Base-by-base conservation (phyloP, 1,284 basidiomycete genomes). In the Leccinum huronense region DNA sequence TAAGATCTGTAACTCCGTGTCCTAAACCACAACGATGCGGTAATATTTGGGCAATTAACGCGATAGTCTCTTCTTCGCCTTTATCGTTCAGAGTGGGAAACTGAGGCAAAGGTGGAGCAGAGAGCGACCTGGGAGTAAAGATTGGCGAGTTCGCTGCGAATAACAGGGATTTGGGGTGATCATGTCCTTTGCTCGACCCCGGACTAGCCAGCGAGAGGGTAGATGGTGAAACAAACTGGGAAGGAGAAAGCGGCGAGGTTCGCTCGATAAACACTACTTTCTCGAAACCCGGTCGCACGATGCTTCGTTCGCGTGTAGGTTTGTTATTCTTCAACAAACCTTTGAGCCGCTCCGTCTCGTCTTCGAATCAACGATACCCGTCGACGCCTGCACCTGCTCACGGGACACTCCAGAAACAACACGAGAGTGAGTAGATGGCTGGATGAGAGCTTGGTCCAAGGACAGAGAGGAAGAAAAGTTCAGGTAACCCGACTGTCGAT, bases 351-450 rank as follows among this genome's bases (percentile, higher is more conserved):
- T 86, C 87, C 5, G 87, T 81, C 71, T 93, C 91, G 53, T 91
- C 88, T 3, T 92, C 90, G 63, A 86, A 91, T 93, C 90, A 3
- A 92, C 86, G 69, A 83, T 87, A 68, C 86, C 90, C 76, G 85
- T 90, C 0, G 89, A 62, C 1, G 73, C 72, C 57, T 76, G 74
- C 3, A 64, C 88, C 66, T 83, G 83, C 67, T 90, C 87, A 13
- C 79, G 79, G 3, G 85, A 89, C 7, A 93, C 77, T 3, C 86
- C 86, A 13, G 90, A 88, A 2, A 90, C 88, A 14, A 88, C 82
- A 6, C 84, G 81, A 40, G 88, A 57, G 65, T 73, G 60, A 73
- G 76, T 40, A 71, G 80, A 56, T 62, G 70, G 64, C 42, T 72
- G 57, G 69, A 74, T 56, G 63, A 69, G 51, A 66, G 73, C 61